phyloP scores from a whole-genome alignment of 495 filamentous ascomycete genomes.

The Penicillium psychrofluorescens region DNA sequence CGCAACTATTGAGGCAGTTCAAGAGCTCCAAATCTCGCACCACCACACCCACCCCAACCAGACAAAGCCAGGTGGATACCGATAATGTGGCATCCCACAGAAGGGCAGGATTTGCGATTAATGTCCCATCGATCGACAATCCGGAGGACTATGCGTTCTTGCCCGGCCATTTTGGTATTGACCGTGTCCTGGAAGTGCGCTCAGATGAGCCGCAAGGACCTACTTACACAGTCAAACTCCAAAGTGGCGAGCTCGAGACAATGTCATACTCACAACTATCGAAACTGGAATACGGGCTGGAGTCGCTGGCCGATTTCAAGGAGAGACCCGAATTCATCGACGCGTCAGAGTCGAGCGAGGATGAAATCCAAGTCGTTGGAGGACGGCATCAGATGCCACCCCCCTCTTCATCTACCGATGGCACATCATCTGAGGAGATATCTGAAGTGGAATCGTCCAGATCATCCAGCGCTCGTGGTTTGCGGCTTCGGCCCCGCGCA shows the following conservation, averaged over 20 bases:
- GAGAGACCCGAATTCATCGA: slow-evolving; percentile 5
- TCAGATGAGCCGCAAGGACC: slow-evolving; percentile 13
- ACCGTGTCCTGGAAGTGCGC: slow-evolving; percentile 29
- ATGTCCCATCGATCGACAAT: slow-evolving; percentile 27
- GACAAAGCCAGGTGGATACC: not conserved
- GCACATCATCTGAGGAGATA: not conserved
- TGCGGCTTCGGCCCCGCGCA: too few relatives aligned
- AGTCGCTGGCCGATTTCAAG: slow-evolving; percentile 21
- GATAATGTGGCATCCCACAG: not conserved
- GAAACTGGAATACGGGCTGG: slow-evolving; percentile 20
- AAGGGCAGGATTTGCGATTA: not conserved
- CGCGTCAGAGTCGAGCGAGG: slow-evolving; percentile 1
- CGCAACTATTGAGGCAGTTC: too few relatives aligned
- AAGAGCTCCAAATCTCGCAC: too few relatives aligned
- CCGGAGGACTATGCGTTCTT: slow-evolving; percentile 41
- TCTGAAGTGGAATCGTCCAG: not conserved
- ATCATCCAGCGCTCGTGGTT: too few relatives aligned
- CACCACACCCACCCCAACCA: not conserved
- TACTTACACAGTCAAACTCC: slow-evolving; percentile 36
- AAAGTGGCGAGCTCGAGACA: slow-evolving; percentile 37
- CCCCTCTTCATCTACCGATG: slow-evolving; percentile 1
- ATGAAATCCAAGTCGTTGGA: slow-evolving; percentile 4
- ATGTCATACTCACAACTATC: slow-evolving; percentile 20
- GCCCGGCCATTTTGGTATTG: slow-evolving; percentile 36
- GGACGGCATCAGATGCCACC: not conserved